Evolutionary conservation across 306 rosid genomes (phyloP).

Genomic region (Alnus glutinosa): DNA sequence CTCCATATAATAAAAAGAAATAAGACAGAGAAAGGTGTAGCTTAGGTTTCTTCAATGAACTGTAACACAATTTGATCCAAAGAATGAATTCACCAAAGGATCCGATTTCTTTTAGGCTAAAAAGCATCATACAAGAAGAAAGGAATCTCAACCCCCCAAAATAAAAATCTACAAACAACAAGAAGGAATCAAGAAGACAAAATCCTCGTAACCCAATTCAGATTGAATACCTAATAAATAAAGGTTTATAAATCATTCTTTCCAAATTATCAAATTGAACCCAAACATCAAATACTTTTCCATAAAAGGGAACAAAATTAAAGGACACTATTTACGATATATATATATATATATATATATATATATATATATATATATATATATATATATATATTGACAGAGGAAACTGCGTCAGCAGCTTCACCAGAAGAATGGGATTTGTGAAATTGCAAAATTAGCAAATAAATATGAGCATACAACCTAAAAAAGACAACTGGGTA

Average conservation of each 20-base stretch:
- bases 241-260: neutral
- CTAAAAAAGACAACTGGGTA: constrained; percentile 2
- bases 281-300: neutral
- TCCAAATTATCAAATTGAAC: neutral
- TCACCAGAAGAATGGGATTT: neutral
- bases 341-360: neutral
- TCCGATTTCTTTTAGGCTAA: constrained; percentile 37
- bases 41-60: constrained; percentile 35
- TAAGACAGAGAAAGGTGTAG: constrained; percentile 36
- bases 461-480: neutral
- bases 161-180: neutral
- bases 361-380: too few relatives aligned
- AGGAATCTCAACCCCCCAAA: constrained; percentile 23
- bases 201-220: constrained; percentile 16
- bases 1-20: constrained; percentile 23
- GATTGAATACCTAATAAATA: constrained; percentile 7
- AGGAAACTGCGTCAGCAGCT: neutral
- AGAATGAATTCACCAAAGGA: constrained; percentile 31
- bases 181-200: constrained; percentile 15
- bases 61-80: constrained; percentile 30
- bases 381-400: neutral
- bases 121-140: constrained; percentile 34
- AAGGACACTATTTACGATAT: neutral
- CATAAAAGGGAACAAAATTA: neutral
- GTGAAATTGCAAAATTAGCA: neutral